Percentiles rank a stretch among this genome's conserved stretches.
phyloP scores from a whole-genome alignment of 140 eudicot genomes.

The Ambrosia hybrid region DNA sequence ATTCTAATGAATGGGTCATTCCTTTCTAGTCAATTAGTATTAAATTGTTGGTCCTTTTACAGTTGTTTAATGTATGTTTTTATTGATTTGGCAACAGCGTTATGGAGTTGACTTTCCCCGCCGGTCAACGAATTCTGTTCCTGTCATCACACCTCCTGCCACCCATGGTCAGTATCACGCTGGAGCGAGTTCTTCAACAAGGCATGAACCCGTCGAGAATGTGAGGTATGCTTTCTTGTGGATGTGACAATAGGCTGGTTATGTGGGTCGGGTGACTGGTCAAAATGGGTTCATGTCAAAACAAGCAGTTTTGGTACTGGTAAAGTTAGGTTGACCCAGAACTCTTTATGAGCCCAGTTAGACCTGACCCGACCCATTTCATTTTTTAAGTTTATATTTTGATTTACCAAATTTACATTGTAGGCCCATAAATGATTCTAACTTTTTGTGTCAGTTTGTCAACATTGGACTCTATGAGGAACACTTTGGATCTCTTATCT shows the following conservation, averaged over 20 bases:
- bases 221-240: slow-evolving; percentile 51
- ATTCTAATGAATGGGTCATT: neutral
- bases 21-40: neutral
- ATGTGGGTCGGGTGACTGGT: neutral
- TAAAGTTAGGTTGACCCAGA: neutral
- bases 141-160: slow-evolving; percentile 72
- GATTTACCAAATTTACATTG: neutral
- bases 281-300: neutral
- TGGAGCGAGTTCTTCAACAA: slow-evolving; percentile 59
- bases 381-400: neutral
- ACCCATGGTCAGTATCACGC: slow-evolving; percentile 55
- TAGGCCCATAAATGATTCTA: neutral
- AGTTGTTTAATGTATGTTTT: neutral
- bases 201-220: slow-evolving; percentile 60
- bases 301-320: neutral
- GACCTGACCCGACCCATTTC: neutral
- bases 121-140: slow-evolving; percentile 62
- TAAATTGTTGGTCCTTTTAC: neutral
- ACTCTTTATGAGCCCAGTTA: neutral
- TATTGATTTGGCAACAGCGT: slow-evolving; percentile 50
- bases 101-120: slow-evolving; percentile 75
- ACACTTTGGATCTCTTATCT: slow-evolving; percentile 65
- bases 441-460: slow-evolving; percentile 25
- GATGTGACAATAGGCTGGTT: neutral
- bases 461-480: slow-evolving; percentile 67